A percentile compares a stretch with the other conserved stretches of the same genome.
These are phyloP conservation scores for Penicillium glabrum DNA, from an alignment of 2,329 filamentous ascomycete genomes.

Conservation along the genomic window DNA sequence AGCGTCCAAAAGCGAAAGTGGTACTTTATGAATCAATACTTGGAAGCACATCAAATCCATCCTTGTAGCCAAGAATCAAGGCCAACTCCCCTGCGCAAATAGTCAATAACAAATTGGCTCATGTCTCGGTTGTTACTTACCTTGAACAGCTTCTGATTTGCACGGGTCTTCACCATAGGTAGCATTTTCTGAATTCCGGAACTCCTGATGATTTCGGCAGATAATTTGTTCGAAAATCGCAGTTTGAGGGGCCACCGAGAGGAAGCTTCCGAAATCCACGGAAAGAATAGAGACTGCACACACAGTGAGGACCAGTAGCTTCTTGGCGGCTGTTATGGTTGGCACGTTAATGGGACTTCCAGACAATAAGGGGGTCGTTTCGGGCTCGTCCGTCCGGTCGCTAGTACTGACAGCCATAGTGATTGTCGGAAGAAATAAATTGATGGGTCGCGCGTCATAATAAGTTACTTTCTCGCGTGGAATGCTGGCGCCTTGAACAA, in stretches of 20 bases:
- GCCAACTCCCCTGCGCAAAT: conserved; percentile 15
- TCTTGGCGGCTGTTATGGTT: conserved; percentile 2
- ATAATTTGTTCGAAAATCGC: conserved; percentile 29
- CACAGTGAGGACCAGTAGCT: conserved; percentile 14
- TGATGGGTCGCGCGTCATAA: neutral
- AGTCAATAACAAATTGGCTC: neutral
- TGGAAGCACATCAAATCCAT: conserved; percentile 25
- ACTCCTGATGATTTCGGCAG: conserved; percentile 21
- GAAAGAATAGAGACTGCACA: conserved; percentile 18
- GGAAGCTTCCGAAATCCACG: conserved; percentile 22
- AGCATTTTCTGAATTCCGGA: neutral
- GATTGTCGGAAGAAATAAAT: neutral
- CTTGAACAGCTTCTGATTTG: conserved; percentile 32
- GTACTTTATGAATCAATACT: conserved; percentile 2
- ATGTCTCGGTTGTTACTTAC: conserved; percentile 9
- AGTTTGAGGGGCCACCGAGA: conserved; percentile 25
- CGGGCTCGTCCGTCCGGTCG: neutral
- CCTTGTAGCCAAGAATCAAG: conserved; percentile 29
- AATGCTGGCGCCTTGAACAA: neutral
- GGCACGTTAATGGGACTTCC: neutral
- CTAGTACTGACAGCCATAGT: neutral
- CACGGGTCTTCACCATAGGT: conserved; percentile 16
- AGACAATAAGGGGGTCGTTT: neutral
- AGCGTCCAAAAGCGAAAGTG: neutral
- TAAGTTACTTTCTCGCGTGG: neutral